Conservation (phyloP, 2,329 filamentous ascomycete genomes). For the Xylariaceae sp. region DNA sequence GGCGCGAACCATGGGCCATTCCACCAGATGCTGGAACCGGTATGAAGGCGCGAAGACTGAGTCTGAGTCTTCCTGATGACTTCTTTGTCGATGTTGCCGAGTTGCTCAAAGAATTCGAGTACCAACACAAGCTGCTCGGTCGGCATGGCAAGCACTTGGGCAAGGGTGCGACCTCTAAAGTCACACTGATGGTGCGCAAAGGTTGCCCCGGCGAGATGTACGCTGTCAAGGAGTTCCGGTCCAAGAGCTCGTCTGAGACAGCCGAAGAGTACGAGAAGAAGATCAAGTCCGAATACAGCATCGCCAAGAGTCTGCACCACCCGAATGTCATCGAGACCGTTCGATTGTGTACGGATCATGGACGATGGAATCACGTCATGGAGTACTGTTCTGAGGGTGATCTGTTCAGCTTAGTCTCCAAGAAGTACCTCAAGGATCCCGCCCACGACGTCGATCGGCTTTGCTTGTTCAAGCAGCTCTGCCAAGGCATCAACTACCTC, state of each 20-base stretch:
- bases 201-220: constrained; percentile 64
- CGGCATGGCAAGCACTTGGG: constrained; percentile 73
- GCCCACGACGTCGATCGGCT: constrained; percentile 68
- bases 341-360: constrained; percentile 70
- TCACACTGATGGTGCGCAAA: constrained; percentile 75
- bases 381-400: constrained; percentile 85
- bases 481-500: constrained; percentile 78
- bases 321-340: constrained; percentile 84
- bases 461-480: constrained; percentile 86
- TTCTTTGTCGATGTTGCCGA: constrained; percentile 70
- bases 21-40: constrained; percentile 69
- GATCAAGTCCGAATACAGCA: constrained; percentile 87
- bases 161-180: constrained; percentile 78
- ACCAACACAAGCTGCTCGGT: constrained; percentile 67
- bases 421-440: constrained; percentile 63
- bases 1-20: constrained; percentile 55
- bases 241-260: constrained; percentile 66
- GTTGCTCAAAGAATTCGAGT: constrained; percentile 67
- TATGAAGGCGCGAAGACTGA: constrained; percentile 75
- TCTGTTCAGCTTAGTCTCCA: constrained; percentile 71
- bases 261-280: constrained; percentile 78
- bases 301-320: constrained; percentile 80
- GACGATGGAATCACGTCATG: constrained; percentile 89
- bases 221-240: constrained; percentile 85
- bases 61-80: constrained; percentile 69